Evolutionary conservation across 768 basidiomycete genomes (phyloP).

Genomic region (Suillus discolor): DNA sequence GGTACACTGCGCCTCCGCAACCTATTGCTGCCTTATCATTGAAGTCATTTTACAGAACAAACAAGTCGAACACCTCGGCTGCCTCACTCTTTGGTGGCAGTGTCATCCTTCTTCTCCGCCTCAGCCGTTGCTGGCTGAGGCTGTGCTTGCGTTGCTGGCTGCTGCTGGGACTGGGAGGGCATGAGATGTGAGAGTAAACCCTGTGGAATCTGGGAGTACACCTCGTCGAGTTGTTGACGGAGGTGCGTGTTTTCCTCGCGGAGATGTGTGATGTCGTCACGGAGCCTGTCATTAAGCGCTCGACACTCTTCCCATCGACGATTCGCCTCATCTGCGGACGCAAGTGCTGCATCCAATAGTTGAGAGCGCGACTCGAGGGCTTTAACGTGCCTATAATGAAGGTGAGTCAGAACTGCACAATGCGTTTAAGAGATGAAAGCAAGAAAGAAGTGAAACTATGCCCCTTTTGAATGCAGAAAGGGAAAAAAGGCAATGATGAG

Average conservation of each 20-base stretch:
- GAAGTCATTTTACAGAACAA: conserved; percentile 11
- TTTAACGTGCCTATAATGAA: conserved; percentile 71
- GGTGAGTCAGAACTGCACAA: conserved; percentile 15
- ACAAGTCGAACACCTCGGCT: neutral
- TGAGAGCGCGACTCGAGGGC: conserved; percentile 84
- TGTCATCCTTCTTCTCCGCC: conserved; percentile 29
- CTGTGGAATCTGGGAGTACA: conserved; percentile 27
- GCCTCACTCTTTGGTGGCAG: conserved; percentile 26
- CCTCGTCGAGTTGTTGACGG: conserved; percentile 42
- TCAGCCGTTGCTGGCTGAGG: conserved; percentile 28
- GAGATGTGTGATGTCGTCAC: conserved; percentile 80
- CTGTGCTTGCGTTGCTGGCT: conserved; percentile 18
- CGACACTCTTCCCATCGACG: conserved; percentile 90
- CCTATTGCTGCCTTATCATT: conserved; percentile 8
- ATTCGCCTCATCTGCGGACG: conserved; percentile 86
- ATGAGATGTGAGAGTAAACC: conserved; percentile 22
- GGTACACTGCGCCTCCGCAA: conserved; percentile 7
- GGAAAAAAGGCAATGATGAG: conserved; percentile 9
- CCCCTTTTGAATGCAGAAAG: neutral
- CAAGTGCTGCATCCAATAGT: conserved; percentile 82
- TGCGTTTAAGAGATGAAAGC: conserved; percentile 3
- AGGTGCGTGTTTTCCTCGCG: conserved; percentile 46
- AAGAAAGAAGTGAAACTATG: neutral
- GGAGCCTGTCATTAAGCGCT: conserved; percentile 84
- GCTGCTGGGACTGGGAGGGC: conserved; percentile 14